A percentile compares a stretch with the other conserved stretches of the same genome.
phyloP scores from a whole-genome alignment of 2,329 filamentous ascomycete species.

The Trichoderma brevicompactum region DNA sequence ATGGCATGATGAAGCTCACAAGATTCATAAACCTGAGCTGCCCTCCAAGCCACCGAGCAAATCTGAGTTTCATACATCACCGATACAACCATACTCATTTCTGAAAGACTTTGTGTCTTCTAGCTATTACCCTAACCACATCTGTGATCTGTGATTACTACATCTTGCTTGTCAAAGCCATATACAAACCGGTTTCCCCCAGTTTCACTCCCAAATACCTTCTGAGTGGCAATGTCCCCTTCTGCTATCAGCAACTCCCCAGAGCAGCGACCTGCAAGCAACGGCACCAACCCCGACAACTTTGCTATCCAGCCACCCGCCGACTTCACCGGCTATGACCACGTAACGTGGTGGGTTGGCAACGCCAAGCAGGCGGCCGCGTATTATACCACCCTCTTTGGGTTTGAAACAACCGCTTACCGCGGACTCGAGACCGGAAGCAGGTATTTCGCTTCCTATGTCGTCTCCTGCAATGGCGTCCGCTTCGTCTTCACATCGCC shows the following conservation, averaged over 20 bases:
- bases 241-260: conserved; percentile 60
- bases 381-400: conserved; percentile 87
- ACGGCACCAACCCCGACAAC: conserved; percentile 52
- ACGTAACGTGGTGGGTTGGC: conserved; percentile 94
- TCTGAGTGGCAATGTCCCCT: conserved; percentile 56
- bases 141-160: background rate
- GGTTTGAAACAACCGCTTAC: conserved; percentile 82
- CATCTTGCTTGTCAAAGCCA: background rate
- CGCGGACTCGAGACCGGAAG: conserved; percentile 86
- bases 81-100: background rate
- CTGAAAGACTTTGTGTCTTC: background rate
- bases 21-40: conserved; percentile 7
- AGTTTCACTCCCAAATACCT: conserved; percentile 16
- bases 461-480: conserved; percentile 75
- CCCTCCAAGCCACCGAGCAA: conserved; percentile 12
- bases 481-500: conserved; percentile 86
- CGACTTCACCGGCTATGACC: conserved; percentile 84
- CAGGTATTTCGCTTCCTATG: conserved; percentile 80
- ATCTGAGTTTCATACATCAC: conserved; percentile 1
- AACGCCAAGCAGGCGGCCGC: conserved; percentile 94
- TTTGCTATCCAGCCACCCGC: conserved; percentile 56
- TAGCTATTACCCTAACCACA: background rate
- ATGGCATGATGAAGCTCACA: background rate
- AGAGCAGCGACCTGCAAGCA: conserved; percentile 49
- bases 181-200: background rate